phyloP scores from a whole-genome alignment of 2,329 filamentous ascomycete species.

The Fusarium metavorans region DNA sequence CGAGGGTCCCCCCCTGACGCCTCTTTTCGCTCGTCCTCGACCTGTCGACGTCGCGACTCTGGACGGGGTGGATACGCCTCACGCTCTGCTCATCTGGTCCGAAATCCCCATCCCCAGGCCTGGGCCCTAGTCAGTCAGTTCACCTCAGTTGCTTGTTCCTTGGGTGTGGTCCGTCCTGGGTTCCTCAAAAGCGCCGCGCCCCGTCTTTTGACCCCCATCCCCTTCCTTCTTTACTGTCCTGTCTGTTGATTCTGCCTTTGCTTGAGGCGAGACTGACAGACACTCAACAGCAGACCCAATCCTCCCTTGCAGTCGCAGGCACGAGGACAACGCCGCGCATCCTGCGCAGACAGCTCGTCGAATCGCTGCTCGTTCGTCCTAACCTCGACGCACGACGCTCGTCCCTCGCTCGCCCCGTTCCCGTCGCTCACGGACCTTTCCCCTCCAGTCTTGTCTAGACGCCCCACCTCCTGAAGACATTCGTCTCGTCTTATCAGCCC shows the following conservation, averaged over 20 bases:
- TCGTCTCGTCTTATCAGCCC: conserved; percentile 39
- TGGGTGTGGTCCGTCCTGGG: conserved; percentile 11
- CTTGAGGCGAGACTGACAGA: conserved; percentile 13
- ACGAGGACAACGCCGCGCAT: conserved; percentile 33
- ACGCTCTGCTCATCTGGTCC: conserved; percentile 38
- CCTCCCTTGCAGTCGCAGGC: conserved; percentile 36
- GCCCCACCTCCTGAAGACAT: conserved; percentile 39
- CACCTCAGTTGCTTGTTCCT: conserved; percentile 31
- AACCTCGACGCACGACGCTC: conserved; percentile 41
- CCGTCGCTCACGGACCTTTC: conserved; percentile 37
- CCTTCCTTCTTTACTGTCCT: conserved; percentile 36
- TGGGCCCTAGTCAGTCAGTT: conserved; percentile 26
- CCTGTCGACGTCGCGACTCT: conserved; percentile 30
- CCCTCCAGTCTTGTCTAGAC: conserved; percentile 34
- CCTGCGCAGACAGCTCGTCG: conserved; percentile 19
- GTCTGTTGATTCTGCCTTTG: conserved; percentile 28
- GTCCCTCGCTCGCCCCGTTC: conserved; percentile 33
- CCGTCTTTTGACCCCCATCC: conserved; percentile 39
- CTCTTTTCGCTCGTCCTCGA: conserved; percentile 38
- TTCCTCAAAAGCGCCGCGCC: conserved; percentile 43
- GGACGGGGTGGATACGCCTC: conserved; percentile 28
- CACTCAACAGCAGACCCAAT: conserved; percentile 26
- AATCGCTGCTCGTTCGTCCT: conserved; percentile 39
- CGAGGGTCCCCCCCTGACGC: conserved; percentile 45
- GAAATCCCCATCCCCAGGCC: conserved; percentile 11